These are phyloP conservation scores for Pseudogymnoascus destructans DNA, from an alignment of 2,329 filamentous ascomycete species.

Conservation along the genomic window DNA sequence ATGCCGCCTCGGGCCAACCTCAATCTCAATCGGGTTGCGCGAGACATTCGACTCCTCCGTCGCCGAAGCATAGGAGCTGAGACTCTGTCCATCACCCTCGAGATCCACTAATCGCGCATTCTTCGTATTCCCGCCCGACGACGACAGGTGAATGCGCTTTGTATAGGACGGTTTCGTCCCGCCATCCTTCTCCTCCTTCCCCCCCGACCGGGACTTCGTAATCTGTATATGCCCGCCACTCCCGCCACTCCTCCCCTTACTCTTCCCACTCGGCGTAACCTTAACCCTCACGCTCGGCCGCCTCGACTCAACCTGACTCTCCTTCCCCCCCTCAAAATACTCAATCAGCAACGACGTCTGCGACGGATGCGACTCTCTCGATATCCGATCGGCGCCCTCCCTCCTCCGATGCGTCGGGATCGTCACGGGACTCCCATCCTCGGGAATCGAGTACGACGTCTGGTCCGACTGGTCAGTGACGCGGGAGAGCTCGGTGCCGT, in stretches of 20 bases:
- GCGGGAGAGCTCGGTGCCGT: constrained; percentile 49
- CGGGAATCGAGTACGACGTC: constrained; percentile 67
- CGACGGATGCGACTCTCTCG: constrained; percentile 41
- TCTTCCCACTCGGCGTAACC: constrained; percentile 46
- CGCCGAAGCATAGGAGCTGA: constrained; percentile 63
- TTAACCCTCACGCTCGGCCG: constrained; percentile 59
- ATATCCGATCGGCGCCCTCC: constrained; percentile 35
- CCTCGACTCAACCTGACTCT: constrained; percentile 36
- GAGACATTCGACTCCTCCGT: constrained; percentile 69
- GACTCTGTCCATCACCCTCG: constrained; percentile 49
- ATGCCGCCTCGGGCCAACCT: constrained; percentile 53
- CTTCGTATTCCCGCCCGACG: constrained; percentile 29
- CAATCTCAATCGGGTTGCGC: constrained; percentile 70
- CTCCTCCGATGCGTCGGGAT: constrained; percentile 62
- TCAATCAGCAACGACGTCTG: constrained; percentile 65
- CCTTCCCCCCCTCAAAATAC: constrained; percentile 58
- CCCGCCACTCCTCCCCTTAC: constrained; percentile 31
- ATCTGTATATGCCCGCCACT: constrained; percentile 72
- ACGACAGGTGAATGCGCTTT: constrained; percentile 49
- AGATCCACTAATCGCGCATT: constrained; percentile 32
- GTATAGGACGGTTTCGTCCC: constrained; percentile 59
- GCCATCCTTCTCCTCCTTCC: constrained; percentile 47
- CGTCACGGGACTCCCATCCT: constrained; percentile 82
- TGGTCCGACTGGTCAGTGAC: constrained; percentile 47
- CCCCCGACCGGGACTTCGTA: constrained; percentile 31